These are phyloP conservation scores for Zoysia pacifica DNA, from an alignment of 176 grass and related monocot species.

Conservation along the genomic window DNA sequence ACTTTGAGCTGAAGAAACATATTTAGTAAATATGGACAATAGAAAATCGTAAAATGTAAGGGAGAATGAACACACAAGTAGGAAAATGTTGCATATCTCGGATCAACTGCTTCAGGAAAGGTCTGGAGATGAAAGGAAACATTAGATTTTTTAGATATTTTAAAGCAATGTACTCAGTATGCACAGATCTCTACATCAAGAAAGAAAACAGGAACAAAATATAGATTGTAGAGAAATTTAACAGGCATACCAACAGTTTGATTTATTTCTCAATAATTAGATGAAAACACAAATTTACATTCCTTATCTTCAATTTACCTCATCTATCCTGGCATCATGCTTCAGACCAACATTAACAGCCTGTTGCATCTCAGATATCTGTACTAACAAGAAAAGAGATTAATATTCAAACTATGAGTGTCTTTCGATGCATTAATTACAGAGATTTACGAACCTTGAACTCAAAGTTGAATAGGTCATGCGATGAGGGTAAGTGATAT, in stretches of 20 bases:
- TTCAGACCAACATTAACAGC: constrained; percentile 70
- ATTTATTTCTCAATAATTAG: constrained; percentile 24
- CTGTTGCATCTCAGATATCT: constrained; percentile 74
- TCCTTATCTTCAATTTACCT: constrained; percentile 52
- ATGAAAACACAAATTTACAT: constrained; percentile 15
- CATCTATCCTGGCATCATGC: constrained; percentile 47
- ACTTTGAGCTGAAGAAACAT: constrained; percentile 60
- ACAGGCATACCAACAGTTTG: neutral
- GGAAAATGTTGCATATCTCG: constrained; percentile 60
- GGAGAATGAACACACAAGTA: constrained; percentile 54
- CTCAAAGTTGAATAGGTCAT: constrained; percentile 77
- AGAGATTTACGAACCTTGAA: constrained; percentile 86
- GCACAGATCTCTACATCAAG: constrained; percentile 12
- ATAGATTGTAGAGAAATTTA: constrained; percentile 6
- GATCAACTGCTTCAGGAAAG: constrained; percentile 63
- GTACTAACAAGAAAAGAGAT: constrained; percentile 34
- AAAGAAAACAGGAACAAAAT: constrained; percentile 12
- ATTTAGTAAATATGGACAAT: constrained; percentile 26
- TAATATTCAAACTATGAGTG: constrained; percentile 30
- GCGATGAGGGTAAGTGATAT: constrained; percentile 73
- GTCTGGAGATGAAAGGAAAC: constrained; percentile 49
- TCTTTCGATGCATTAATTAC: constrained; percentile 36
- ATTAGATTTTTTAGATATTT: constrained; percentile 34
- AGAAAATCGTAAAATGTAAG: constrained; percentile 31
- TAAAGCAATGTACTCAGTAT: neutral